phyloP scores from a whole-genome alignment of 495 filamentous ascomycete species.

The Penicillium malachiteum region DNA sequence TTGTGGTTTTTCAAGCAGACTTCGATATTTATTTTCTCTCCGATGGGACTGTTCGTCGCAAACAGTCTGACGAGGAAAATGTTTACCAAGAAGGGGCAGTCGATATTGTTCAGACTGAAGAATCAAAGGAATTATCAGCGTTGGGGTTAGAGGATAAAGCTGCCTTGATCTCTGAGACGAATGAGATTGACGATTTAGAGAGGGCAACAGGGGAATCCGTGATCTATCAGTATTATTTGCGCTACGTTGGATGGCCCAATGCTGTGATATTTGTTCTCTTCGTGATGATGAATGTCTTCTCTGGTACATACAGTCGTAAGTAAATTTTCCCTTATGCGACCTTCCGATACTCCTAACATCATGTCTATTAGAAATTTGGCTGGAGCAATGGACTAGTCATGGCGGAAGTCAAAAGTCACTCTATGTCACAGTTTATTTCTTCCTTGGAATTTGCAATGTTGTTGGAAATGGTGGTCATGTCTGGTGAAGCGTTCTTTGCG shows the following conservation, averaged over 20 bases:
- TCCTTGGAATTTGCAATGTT: neutral
- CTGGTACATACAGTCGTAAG: neutral
- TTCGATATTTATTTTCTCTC: constrained; percentile 1
- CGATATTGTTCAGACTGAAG: neutral
- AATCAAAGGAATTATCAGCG: neutral
- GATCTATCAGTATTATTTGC: neutral
- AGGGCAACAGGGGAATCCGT: neutral
- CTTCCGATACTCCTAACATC: neutral
- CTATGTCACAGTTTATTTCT: constrained; percentile 1
- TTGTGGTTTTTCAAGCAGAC: neutral
- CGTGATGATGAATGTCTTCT: constrained; percentile 1
- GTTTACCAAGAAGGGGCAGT: neutral
- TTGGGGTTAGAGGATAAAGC: neutral
- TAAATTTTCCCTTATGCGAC: neutral
- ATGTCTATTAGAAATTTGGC: neutral
- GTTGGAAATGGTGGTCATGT: constrained; percentile 1
- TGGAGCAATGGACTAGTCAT: neutral
- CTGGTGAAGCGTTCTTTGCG: neutral
- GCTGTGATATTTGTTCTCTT: constrained; percentile 1
- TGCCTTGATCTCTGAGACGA: neutral
- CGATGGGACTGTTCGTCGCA: neutral
- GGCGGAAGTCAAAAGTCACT: neutral
- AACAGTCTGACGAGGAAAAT: neutral
- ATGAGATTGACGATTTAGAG: neutral
- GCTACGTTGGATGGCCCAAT: neutral